Evolutionary conservation across 2,329 filamentous ascomycete genomes (phyloP).

Genomic region (Cucurbitaria berberidis): DNA sequence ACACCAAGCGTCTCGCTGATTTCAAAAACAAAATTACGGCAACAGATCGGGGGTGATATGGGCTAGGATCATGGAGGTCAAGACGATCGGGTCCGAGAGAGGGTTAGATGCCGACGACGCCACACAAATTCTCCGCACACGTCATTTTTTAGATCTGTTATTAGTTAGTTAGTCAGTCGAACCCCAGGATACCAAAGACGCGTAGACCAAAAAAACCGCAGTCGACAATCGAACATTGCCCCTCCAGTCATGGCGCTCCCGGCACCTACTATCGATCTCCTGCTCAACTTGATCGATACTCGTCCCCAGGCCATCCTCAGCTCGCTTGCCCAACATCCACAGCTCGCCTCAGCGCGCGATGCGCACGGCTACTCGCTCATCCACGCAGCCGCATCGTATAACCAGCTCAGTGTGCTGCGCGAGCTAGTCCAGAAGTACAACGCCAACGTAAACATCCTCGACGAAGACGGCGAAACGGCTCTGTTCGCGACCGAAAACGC

Average conservation of each 20-base stretch:
- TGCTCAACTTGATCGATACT: constrained; percentile 73
- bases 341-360: constrained; percentile 81
- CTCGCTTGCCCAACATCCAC: constrained; percentile 74
- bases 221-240: not conserved
- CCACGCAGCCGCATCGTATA: constrained; percentile 92
- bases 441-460: constrained; percentile 79
- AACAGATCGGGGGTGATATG: not conserved
- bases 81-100: not conserved
- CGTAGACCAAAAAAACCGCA: not conserved
- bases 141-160: not conserved
- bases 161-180: not conserved
- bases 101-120: not conserved
- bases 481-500: constrained; percentile 88
- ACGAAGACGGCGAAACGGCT: constrained; percentile 94
- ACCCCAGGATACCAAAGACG: not conserved
- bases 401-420: constrained; percentile 80
- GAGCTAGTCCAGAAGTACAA: constrained; percentile 75
- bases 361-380: constrained; percentile 92
- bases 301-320: constrained; percentile 75
- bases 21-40: not conserved
- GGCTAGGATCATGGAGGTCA: not conserved
- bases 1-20: not conserved
- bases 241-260: constrained; percentile 38
- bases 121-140: not conserved
- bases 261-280: constrained; percentile 52